A percentile compares a stretch with the other conserved stretches of the same genome.
Evolutionary conservation across 495 filamentous ascomycete species (phyloP).

Genomic region (Aspergillus saccharolyticus): DNA sequence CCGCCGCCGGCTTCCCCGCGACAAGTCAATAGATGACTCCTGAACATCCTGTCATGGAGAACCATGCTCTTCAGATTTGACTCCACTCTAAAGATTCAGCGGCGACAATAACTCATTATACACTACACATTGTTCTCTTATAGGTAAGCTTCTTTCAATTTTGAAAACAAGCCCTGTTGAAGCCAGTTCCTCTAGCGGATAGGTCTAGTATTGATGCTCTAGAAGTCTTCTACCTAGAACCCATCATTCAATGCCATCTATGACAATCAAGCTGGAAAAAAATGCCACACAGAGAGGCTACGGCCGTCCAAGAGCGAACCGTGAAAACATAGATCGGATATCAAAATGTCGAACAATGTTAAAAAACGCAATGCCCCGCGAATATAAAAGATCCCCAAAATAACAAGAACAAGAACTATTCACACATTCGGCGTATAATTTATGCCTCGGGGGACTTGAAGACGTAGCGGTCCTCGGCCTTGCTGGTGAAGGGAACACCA

Average conservation of each 20-base stretch:
- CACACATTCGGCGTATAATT: background rate
- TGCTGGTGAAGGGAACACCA: slow-evolving; percentile 79
- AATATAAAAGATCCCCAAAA: slow-evolving; percentile 1
- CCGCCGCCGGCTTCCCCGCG: no score
- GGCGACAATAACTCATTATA: no score
- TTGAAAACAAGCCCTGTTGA: background rate
- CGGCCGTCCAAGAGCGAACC: slow-evolving; percentile 1
- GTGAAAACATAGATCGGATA: slow-evolving; percentile 29
- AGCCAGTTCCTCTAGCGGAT: background rate
- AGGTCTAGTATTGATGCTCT: background rate
- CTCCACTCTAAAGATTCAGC: no score
- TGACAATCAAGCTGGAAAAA: background rate
- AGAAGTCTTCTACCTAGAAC: background rate
- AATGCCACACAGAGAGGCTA: slow-evolving; percentile 5
- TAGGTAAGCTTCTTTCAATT: background rate
- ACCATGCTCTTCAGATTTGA: background rate
- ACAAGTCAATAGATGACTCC: background rate
- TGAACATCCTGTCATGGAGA: background rate
- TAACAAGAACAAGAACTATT: slow-evolving; percentile 10
- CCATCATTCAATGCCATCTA: background rate
- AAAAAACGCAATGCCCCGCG: slow-evolving; percentile 7
- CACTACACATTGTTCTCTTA: no score
- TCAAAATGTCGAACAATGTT: slow-evolving; percentile 22
- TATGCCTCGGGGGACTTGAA: slow-evolving; percentile 66
- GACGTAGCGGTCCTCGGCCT: slow-evolving; percentile 59